Percentiles rank a stretch among this genome's conserved stretches.
These are phyloP conservation scores for Rhizoclosmatium globosum DNA, from an alignment of 192 early-diverging fungal species.

Conservation along the genomic window DNA sequence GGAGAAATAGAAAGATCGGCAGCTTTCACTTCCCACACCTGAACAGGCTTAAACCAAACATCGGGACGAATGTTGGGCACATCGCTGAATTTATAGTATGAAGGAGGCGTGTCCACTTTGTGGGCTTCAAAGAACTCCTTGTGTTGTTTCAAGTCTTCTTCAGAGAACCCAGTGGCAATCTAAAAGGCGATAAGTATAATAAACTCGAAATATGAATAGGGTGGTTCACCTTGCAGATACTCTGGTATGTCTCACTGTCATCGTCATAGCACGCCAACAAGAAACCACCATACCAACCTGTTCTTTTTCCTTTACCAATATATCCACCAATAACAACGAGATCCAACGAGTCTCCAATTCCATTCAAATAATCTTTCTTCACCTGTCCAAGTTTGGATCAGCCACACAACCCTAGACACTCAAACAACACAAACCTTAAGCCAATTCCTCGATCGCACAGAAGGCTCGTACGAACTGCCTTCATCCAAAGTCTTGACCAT, in stretches of 20 bases:
- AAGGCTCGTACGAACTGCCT: slow-evolving; percentile 92
- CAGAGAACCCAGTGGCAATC: slow-evolving; percentile 97
- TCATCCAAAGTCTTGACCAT: slow-evolving; percentile 98
- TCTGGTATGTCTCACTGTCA: slow-evolving; percentile 93
- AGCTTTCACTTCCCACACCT: slow-evolving; percentile 95
- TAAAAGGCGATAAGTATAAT: slow-evolving; percentile 29
- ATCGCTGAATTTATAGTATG: slow-evolving; percentile 82
- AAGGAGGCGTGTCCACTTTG: slow-evolving; percentile 73
- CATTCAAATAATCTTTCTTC: slow-evolving; percentile 98
- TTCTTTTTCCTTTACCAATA: slow-evolving; percentile 93
- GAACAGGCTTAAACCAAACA: slow-evolving; percentile 92
- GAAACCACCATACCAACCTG: slow-evolving; percentile 94
- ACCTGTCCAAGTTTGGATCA: slow-evolving; percentile 46
- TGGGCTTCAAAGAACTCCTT: slow-evolving; percentile 76
- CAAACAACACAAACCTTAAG: slow-evolving; percentile 75
- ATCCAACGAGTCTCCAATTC: slow-evolving; percentile 96
- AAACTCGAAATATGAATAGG: not conserved
- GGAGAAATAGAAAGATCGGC: slow-evolving; percentile 98
- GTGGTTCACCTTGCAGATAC: slow-evolving; percentile 85
- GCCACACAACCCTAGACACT: not conserved
- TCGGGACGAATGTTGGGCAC: slow-evolving; percentile 84
- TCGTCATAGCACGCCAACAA: slow-evolving; percentile 98
- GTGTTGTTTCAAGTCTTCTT: slow-evolving; percentile 81
- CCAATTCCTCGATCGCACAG: slow-evolving; percentile 97
- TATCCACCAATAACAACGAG: slow-evolving; percentile 97